Percentiles rank a stretch among this genome's conserved stretches.
Conservation (phyloP, 345 rosid species). For the rapeseed (Brassica napus) region DNA sequence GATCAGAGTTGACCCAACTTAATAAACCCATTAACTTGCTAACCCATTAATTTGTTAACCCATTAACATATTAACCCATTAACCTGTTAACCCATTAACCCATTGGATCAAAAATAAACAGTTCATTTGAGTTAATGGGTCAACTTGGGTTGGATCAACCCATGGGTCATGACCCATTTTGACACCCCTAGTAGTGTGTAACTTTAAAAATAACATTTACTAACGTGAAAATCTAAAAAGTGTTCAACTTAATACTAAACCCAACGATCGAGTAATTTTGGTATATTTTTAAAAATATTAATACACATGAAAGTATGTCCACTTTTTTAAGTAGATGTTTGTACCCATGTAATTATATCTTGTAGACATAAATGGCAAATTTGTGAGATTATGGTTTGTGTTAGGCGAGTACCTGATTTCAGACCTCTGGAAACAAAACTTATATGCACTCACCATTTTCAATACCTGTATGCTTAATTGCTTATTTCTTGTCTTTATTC, state of each 20-base stretch:
- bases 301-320: not conserved
- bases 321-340: not conserved
- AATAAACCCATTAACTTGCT: too few species aligned
- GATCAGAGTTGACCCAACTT: too few species aligned
- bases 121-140: too few species aligned
- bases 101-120: too few species aligned
- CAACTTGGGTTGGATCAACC: too few species aligned
- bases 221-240: not conserved
- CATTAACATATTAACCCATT: too few species aligned
- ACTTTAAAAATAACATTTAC: not conserved
- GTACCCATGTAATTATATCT: not conserved
- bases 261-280: not conserved
- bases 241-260: not conserved
- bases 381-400: not conserved
- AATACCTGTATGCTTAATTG: not conserved
- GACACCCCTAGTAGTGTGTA: too few species aligned
- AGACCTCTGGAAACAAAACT: not conserved
- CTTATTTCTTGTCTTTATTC: too few species aligned
- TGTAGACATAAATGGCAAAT: not conserved
- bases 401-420: not conserved
- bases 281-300: too few species aligned
- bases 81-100: too few species aligned
- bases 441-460: not conserved
- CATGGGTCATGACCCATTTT: too few species aligned
- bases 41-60: too few species aligned